Evolutionary conservation across 1,139 yeast genomes (phyloP).

Genomic region (Protomyces lactucae-debilis): DNA sequence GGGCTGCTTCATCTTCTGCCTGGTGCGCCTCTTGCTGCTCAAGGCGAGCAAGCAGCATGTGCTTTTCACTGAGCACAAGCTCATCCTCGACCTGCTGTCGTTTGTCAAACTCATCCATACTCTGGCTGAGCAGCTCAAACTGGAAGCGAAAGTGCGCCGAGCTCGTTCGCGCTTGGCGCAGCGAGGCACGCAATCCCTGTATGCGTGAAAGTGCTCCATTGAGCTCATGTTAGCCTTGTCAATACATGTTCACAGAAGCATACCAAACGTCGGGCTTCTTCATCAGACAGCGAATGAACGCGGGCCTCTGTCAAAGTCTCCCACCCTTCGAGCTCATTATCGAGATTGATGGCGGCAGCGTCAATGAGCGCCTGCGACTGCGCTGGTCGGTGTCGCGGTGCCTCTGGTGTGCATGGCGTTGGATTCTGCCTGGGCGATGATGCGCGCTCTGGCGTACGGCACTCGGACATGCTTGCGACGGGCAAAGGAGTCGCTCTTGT

Average conservation of each 20-base stretch:
- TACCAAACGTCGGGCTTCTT: conserved; percentile 2
- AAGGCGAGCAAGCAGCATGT: background rate
- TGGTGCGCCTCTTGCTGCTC: background rate
- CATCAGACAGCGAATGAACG: background rate
- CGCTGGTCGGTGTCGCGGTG: background rate
- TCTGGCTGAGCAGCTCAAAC: conserved; percentile 1
- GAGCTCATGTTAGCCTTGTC: background rate
- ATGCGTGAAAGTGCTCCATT: background rate
- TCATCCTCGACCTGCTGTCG: conserved; percentile 8
- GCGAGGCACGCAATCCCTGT: background rate
- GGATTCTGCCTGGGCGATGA: conserved; percentile 6
- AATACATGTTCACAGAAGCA: background rate
- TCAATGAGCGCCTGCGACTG: background rate
- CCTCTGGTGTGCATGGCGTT: conserved; percentile 10
- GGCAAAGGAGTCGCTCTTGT: too few relatives aligned
- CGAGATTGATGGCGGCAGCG: background rate
- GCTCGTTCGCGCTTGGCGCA: background rate
- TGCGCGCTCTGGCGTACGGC: conserved; percentile 4
- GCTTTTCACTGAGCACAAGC: background rate
- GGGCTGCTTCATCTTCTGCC: conserved; percentile 1
- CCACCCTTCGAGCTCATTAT: conserved; percentile 2
- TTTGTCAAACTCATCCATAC: conserved; percentile 2
- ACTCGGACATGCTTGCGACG: background rate
- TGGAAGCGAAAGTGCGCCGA: conserved; percentile 5
- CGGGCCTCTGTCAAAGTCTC: conserved; percentile 2